Base-by-base conservation (phyloP, 108 stramenopile species). In the Cyclotella distinguenda region DNA sequence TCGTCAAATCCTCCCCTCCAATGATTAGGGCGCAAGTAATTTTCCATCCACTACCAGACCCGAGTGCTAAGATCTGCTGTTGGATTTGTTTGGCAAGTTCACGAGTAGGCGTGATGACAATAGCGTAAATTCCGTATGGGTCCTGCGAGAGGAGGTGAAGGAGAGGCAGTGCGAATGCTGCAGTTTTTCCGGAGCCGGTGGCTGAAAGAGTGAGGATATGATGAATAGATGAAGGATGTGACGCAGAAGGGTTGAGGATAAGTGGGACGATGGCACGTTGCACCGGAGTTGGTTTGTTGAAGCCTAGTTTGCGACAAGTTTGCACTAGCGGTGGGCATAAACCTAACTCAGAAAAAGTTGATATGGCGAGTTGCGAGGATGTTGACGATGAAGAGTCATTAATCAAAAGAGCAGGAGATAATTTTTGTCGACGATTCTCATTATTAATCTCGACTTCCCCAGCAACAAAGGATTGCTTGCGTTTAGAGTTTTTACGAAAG, bases 51-150 rank as follows among this genome's bases (percentile, higher is more conserved):
- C 86, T 57, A 1, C 81, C 73, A 0, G 78, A 79, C 0, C 98
- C 98, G 39, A 99, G 61, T 0, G 97, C 97, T 27, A 83, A 51
- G 25, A 99, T 79, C 73, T 97, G 97, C 60, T 98, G 95, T 44
- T 89, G 82, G 46, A 99, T 95, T 66, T 99, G 98, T 46, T 96
- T 88, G 49, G 98, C 98, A 33, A 99, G 80, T 86, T 99, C 98
- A 4, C 98, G 81, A 9, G 96, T 95, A 3, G 98, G 98, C 56
- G 93, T 90, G 42, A 99, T 59, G 28, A 98, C 79, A 26, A 97
- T 79, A 1, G 87, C 94, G 71, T 83, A 99, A 25, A 97, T 94
- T 15, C 96, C 96, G 68, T 86, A 95, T 7, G 97, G 97, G 60
- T 94, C 90, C 15, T 52, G 56, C 48, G 94, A 73, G 54, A 98